Evolutionary conservation across 2,329 filamentous ascomycete genomes (phyloP), one percentile per base, ranked within the genome.

Genomic region (Ascochyta pisi): DNA sequence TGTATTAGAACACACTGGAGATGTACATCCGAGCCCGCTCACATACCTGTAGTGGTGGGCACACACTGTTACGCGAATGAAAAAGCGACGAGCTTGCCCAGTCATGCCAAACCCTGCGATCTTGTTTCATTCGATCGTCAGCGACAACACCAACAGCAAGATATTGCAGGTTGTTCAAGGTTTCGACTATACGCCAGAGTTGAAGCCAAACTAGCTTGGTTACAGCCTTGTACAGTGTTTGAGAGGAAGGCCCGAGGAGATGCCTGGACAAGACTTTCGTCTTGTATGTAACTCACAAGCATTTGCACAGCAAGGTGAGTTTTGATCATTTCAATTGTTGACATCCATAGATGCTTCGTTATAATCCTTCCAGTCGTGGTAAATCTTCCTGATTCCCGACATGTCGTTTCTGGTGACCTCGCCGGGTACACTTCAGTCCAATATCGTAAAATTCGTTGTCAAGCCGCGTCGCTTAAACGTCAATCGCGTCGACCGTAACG

Each of bases 401-500:
- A 63, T 62, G 50, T 41, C 38, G 41, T 55, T 53, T 50, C 60
- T 65, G 50, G 61, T 65, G 59, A 65, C 52, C 61, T 43, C 46
- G 27, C 48, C 56, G 47, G 63, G 65, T 66, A 6, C 65, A 64
- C 51, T 56, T 57, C 50, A 63, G 50, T 60, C 60, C 57, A 57
- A 41, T 51, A 35, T 58, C 49, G 24, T 58, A 54, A 66, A 68
- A 64, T 66, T 68, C 66, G 63, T 65, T 50, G 66, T 63, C 65
- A 54, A 45, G 52, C 61, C 56, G 49, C 57, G 49, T 54, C 57
- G 63, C 64, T 70, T 86, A 94, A 76, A 95, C 90, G 79, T 95
- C 91, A 75, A 93, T 86, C 62, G 90, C 90, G 75, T 94, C 90
- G 66, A 94, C 89, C 66, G 92, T 90, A 74, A 90, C 82, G 66